Base-by-base conservation (phyloP, 805 yeast species). In the Metschnikowia colocasiae region DNA sequence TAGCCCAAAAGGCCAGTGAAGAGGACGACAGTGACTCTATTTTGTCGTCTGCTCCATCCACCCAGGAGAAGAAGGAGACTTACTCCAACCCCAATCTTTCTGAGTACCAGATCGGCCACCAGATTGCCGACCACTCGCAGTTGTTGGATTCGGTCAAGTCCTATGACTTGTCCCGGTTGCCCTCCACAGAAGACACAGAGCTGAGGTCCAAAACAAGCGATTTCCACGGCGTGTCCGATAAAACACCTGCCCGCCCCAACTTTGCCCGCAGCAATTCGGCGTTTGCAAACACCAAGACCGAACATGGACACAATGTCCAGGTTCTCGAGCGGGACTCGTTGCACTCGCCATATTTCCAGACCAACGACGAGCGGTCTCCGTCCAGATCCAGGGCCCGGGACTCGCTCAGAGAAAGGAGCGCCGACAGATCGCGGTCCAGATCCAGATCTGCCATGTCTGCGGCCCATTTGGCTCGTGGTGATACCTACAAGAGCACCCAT, bases 401-500 rank as follows among this genome's bases (percentile, higher is more conserved):
- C 7, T 43, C 59, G 3, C 31, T 49, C 23, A 37, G 53, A 6
- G 48, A 43, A 25, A 38, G 44, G 27, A 47, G 54, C 22, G 25
- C 36, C 6, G 57, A 55, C 27, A 51, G 65, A 8, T 54, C 63
- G 3, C 52, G 66, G 10, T 56, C 63, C 2, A 53, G 67, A 32
- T 61, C 71, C 10, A 35, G 54, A 20, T 49, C 62, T 6, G 42
- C 46, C 18, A 34, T 50, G 45, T 32, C 57, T 2, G 51, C 56
- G 3, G 89, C 90, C 1, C 87, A 84, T 64, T 70, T 85, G 57
- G 91, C 92, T 2, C 73, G 86, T 51, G 94, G 92, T 31, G 91
- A 84, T 53, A 81, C 90, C 1, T 85, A 85, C 60, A 86, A 83
- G 56, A 76, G 78, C 56, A 79, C 81, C 9, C 70, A 74, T 41